Percentiles rank a stretch among this genome's conserved stretches.
Evolutionary conservation across 148 eudicot genomes (phyloP).

Genomic region (Pharnaceum exiguum): DNA sequence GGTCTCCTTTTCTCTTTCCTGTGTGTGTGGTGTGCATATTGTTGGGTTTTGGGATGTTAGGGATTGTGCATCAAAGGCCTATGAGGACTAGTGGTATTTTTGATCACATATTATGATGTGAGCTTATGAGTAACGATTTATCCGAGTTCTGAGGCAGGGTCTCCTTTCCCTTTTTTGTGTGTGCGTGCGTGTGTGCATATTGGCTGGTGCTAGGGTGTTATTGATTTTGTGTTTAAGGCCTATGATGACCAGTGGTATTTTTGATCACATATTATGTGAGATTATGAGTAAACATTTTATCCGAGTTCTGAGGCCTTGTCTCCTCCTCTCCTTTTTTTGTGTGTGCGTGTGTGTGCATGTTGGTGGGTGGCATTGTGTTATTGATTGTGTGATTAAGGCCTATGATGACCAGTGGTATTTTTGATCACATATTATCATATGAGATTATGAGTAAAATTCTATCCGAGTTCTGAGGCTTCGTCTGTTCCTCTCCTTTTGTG

Average conservation of each 20-base stretch:
- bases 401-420: not conserved
- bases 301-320: not conserved
- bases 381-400: not conserved
- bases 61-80: no score
- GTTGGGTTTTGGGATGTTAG: no score
- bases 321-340: not conserved
- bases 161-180: not conserved
- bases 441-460: not conserved
- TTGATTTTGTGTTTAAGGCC: not conserved
- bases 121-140: not conserved
- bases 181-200: not conserved
- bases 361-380: not conserved
- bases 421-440: not conserved
- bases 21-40: no score
- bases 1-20: no score
- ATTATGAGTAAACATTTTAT: not conserved
- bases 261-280: not conserved
- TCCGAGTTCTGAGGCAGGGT: not conserved
- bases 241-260: not conserved
- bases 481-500: no score
- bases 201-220: no score
- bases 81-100: not conserved
- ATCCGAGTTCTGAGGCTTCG: conserved; percentile 12
- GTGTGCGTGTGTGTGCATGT: not conserved
- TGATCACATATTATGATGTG: not conserved